Evolutionary conservation across 768 basidiomycete species (phyloP), one percentile per base, ranked within the genome.

Genomic region (Mycena maculata): DNA sequence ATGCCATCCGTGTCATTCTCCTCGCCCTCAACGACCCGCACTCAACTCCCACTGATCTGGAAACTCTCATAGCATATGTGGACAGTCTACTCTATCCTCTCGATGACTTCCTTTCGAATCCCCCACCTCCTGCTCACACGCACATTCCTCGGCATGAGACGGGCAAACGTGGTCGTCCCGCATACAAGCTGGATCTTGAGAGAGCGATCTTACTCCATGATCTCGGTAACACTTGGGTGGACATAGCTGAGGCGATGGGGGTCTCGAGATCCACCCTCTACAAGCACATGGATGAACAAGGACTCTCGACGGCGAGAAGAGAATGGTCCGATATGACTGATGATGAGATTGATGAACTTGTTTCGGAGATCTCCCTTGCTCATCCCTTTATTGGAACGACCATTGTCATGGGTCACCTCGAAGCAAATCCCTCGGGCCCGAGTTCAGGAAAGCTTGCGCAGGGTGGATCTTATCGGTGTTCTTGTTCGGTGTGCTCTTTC

Each of bases 201-300:
- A 18, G 54, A 20, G 60, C 55, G 2, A 9, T 49, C 1, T 22
- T 38, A 27, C 67, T 71, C 4, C 69, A 71, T 31, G 61, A 71
- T 22, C 61, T 60, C 0, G 69, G 69, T 1, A 70, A 67, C 31
- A 57, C 60, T 10, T 70, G 60, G 60, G n/a, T 30, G 2, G 65
- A 62, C 22, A 58, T 70, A 16, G 60, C 47, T 6, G 23, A 25
- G 1, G 65, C 69, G 0, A 55, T 68, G 39, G 69, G 69, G 0
- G 60, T 70, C 25, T 18, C 30, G 1, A 52, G 56, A 1, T 36
- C 16, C 23, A 70, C 66, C 0, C n/a, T 70, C 8, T 63, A 49
- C 33, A 57, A 36, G 8, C 69, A 70, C 47, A 25, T 70, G 31
- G 31, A 36, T 15, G 27, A 41, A 2, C 15, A 5, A 1, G 57